These are phyloP conservation scores for Eleusine indica DNA, from an alignment of 176 grass and related monocot species.

Conservation along the genomic window DNA sequence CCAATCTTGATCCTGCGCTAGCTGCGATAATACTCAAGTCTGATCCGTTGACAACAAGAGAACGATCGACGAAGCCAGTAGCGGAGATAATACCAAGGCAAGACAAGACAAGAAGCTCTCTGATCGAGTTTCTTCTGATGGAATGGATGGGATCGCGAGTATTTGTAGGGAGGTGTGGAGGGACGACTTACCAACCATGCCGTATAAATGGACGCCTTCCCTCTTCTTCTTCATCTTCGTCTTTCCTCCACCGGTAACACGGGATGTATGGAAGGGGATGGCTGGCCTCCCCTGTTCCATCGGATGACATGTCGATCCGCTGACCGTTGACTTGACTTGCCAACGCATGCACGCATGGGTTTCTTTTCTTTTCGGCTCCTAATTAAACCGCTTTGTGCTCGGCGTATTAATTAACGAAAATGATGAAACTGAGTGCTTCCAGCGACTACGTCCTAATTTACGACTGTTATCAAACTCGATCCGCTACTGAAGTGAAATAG, in stretches of 20 bases:
- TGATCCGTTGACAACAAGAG: background rate
- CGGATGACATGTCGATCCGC: slow-evolving; percentile 39
- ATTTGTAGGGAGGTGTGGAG: slow-evolving; percentile 39
- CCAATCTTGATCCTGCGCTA: too few relatives aligned
- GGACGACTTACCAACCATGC: slow-evolving; percentile 35
- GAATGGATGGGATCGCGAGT: background rate
- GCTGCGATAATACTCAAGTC: background rate
- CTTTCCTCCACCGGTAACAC: slow-evolving; percentile 19
- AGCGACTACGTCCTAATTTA: background rate
- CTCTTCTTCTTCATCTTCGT: background rate
- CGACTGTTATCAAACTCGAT: background rate
- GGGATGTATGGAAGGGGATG: background rate
- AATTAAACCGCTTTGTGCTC: background rate
- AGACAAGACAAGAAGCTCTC: too few relatives aligned
- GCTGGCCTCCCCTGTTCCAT: background rate
- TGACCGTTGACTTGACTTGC: slow-evolving; percentile 43
- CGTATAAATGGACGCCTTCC: slow-evolving; percentile 40
- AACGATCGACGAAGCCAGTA: too few relatives aligned
- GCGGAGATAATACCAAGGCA: too few relatives aligned
- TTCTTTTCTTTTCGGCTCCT: background rate
- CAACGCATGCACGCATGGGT: background rate
- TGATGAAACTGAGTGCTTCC: background rate
- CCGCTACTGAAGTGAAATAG: background rate
- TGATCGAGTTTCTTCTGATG: too few relatives aligned
- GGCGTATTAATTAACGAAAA: background rate